Percentiles rank a stretch among this genome's conserved stretches.
phyloP scores from a whole-genome alignment of 2,329 filamentous ascomycete genomes.

The Sporothrix brunneoviolacea region DNA sequence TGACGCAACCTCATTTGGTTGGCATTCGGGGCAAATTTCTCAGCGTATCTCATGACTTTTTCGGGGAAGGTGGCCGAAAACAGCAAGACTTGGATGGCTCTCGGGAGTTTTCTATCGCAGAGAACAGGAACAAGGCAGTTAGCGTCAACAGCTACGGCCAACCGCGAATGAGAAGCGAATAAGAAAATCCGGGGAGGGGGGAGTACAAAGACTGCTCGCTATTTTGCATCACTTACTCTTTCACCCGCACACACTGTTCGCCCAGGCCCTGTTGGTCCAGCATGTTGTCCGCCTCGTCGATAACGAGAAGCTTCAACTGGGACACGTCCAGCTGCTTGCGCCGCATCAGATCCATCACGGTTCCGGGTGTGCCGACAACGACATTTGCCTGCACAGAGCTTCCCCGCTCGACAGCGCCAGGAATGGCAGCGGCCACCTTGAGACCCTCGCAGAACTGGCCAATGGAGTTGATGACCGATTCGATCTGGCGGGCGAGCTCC shows the following conservation, averaged over 20 bases:
- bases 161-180: no score
- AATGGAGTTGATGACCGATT: slow-evolving; percentile 76
- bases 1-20: slow-evolving; percentile 83
- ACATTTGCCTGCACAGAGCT: slow-evolving; percentile 67
- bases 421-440: slow-evolving; percentile 73
- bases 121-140: slow-evolving; percentile 5
- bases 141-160: neutral
- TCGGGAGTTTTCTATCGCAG: slow-evolving; percentile 58
- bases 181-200: no score
- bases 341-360: slow-evolving; percentile 79
- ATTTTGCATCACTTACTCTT: slow-evolving; percentile 61
- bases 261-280: slow-evolving; percentile 90
- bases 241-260: slow-evolving; percentile 89
- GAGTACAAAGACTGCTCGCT: no score
- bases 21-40: slow-evolving; percentile 75
- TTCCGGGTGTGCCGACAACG: slow-evolving; percentile 89
- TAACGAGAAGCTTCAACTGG: slow-evolving; percentile 72
- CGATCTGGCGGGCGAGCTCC: slow-evolving; percentile 90
- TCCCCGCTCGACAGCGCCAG: slow-evolving; percentile 64
- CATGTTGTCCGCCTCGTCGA: slow-evolving; percentile 99
- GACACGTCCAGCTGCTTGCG: slow-evolving; percentile 66
- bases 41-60: slow-evolving; percentile 76
- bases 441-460: slow-evolving; percentile 76
- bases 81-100: slow-evolving; percentile 74
- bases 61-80: slow-evolving; percentile 94